phyloP scores from a whole-genome alignment of 73 alveolate species.

The Paramecium octaurelia region DNA sequence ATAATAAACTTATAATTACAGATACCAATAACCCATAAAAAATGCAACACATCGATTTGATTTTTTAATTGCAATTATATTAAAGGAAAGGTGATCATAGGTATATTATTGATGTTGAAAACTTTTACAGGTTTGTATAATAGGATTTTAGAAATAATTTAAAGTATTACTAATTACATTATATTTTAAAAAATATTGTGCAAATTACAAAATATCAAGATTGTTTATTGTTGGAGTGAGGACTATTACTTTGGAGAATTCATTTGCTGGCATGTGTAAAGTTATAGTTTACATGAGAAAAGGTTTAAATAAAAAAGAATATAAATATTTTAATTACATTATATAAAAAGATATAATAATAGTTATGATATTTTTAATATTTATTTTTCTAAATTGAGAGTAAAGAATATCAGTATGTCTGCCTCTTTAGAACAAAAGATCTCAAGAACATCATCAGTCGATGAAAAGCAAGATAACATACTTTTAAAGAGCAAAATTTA shows the following conservation, averaged over 20 bases:
- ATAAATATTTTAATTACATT: not conserved
- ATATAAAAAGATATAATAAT: not conserved
- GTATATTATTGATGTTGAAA: not conserved
- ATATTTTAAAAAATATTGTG: too few species aligned
- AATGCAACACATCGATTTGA: not conserved
- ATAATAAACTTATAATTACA: not conserved
- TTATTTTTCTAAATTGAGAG: not conserved
- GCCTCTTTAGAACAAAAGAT: not conserved
- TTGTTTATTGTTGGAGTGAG: not conserved
- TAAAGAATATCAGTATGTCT: not conserved
- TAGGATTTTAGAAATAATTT: too few species aligned
- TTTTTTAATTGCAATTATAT: not conserved
- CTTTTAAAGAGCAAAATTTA: not conserved
- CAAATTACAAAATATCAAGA: not conserved
- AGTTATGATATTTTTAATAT: not conserved
- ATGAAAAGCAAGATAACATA: not conserved
- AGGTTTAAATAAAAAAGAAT: not conserved
- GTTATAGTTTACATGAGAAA: not conserved
- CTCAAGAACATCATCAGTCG: not conserved
- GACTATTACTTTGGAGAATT: not conserved
- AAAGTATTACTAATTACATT: too few species aligned
- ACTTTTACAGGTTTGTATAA: too few species aligned
- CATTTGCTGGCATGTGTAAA: not conserved
- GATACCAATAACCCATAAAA: not conserved
- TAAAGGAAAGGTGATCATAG: not conserved